Percentiles rank a stretch among this genome's conserved stretches.
Evolutionary conservation across 2,329 filamentous ascomycete species (phyloP).

Genomic region (Neofusicoccum kwambonambiense): DNA sequence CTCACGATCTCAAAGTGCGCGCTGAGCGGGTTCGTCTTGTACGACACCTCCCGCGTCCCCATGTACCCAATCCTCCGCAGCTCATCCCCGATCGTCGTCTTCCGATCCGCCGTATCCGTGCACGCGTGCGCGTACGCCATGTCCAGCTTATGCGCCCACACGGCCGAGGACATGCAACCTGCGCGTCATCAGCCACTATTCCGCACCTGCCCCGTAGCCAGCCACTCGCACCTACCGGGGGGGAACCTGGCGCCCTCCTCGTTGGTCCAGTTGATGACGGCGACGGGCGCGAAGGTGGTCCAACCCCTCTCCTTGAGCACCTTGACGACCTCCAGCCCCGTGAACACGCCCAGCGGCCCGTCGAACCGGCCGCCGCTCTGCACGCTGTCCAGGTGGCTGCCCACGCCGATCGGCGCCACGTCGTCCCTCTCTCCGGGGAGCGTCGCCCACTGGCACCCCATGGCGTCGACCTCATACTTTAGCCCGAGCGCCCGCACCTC

Average conservation of each 20-base stretch:
- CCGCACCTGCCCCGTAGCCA: no score
- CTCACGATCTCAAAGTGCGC: no score
- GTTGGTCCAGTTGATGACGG: conserved; percentile 23
- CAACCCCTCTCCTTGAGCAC: neutral
- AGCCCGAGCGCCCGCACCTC: conserved; percentile 21
- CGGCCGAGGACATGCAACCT: no score
- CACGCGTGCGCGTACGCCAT: no score
- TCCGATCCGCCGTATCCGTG: no score
- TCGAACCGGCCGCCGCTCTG: conserved; percentile 24
- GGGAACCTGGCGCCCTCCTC: conserved; percentile 19
- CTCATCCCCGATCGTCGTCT: neutral
- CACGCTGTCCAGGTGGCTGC: conserved; percentile 25
- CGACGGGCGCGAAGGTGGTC: conserved; percentile 17
- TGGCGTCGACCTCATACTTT: conserved; percentile 21
- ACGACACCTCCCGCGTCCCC: no score
- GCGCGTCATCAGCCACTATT: no score
- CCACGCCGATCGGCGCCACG: conserved; percentile 30
- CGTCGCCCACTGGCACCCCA: conserved; percentile 23
- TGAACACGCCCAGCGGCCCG: conserved; percentile 22
- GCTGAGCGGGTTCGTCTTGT: no score
- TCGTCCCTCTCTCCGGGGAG: conserved; percentile 17
- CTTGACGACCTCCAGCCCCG: conserved; percentile 20
- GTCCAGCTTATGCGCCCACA: no score
- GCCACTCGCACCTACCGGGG: no score
- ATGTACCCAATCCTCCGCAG: neutral